Evolutionary conservation across 1,284 basidiomycete species (phyloP).

Genomic region (Cystobasidium sp.): DNA sequence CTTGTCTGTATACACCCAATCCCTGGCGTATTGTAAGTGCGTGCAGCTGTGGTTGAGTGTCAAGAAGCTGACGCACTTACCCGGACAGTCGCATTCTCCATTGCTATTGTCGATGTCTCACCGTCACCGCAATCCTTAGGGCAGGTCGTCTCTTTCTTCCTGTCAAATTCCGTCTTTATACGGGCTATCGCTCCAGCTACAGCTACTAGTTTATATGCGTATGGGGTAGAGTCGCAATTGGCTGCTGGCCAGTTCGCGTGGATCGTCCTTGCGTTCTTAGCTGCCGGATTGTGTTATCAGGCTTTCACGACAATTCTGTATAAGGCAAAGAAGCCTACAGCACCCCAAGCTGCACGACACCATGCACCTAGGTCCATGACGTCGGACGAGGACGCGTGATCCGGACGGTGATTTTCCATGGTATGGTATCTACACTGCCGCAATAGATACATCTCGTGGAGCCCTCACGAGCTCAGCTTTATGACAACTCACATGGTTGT

Average conservation of each 20-base stretch:
- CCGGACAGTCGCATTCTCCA: background rate
- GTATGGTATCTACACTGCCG: too few species aligned
- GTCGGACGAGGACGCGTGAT: too few species aligned
- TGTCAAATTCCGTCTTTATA: background rate
- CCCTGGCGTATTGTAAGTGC: background rate
- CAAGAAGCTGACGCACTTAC: too few species aligned
- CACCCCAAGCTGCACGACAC: too few species aligned
- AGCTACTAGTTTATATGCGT: constrained; percentile 11
- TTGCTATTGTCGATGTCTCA: constrained; percentile 7
- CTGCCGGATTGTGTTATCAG: background rate
- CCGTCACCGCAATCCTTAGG: constrained; percentile 9
- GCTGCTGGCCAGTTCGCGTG: constrained; percentile 16
- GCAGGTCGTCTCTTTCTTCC: background rate
- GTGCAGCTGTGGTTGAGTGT: background rate
- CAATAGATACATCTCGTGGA: too few species aligned
- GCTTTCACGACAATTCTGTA: background rate
- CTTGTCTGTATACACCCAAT: background rate
- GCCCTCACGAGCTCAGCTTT: too few species aligned
- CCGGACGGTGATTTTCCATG: too few species aligned
- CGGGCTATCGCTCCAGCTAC: constrained; percentile 9
- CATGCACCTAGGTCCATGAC: too few species aligned
- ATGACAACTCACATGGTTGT: too few species aligned
- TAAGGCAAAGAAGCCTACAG: background rate
- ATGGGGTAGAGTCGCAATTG: constrained; percentile 24
- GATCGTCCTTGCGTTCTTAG: constrained; percentile 3